A percentile compares a stretch with the other conserved stretches of the same genome.
Conservation (phyloP, 345 rosid species). For the Theobroma cacao region DNA sequence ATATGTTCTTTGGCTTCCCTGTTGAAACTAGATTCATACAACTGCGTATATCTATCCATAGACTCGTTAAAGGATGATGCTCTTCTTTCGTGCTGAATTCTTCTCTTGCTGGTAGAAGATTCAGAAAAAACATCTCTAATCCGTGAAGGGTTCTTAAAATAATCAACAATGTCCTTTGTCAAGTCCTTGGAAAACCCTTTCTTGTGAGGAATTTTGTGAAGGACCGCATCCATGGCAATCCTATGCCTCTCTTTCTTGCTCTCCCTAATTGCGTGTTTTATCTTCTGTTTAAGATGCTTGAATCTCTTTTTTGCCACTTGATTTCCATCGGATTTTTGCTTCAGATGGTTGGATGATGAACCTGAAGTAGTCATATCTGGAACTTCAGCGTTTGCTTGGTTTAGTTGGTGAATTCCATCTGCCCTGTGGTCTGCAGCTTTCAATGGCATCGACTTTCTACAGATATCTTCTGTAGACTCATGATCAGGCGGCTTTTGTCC, state of each 20-base stretch:
- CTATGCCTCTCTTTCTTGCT: slow-evolving; percentile 62
- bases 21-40: slow-evolving; percentile 49
- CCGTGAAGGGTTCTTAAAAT: slow-evolving; percentile 26
- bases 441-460: slow-evolving; percentile 28
- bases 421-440: slow-evolving; percentile 31
- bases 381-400: slow-evolving; percentile 23
- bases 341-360: slow-evolving; percentile 29
- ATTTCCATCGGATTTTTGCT: slow-evolving; percentile 35
- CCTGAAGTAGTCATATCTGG: slow-evolving; percentile 25
- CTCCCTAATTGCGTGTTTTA: slow-evolving; percentile 55
- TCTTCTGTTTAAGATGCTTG: slow-evolving; percentile 66
- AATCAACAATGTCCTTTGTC: slow-evolving; percentile 34
- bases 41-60: slow-evolving; percentile 56
- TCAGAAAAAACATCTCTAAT: slow-evolving; percentile 12
- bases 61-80: slow-evolving; percentile 59
- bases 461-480: slow-evolving; percentile 17
- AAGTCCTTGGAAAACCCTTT: slow-evolving; percentile 51
- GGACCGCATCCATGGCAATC: slow-evolving; percentile 76
- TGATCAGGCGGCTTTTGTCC: slow-evolving; percentile 1
- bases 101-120: slow-evolving; percentile 13
- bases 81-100: slow-evolving; percentile 30
- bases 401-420: slow-evolving; percentile 31
- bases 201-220: slow-evolving; percentile 73
- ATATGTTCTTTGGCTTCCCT: slow-evolving; percentile 40
- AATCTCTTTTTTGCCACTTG: slow-evolving; percentile 51